These are phyloP conservation scores for Neospermospora avenae DNA, from an alignment of 2,329 filamentous ascomycete genomes.

Conservation along the genomic window DNA sequence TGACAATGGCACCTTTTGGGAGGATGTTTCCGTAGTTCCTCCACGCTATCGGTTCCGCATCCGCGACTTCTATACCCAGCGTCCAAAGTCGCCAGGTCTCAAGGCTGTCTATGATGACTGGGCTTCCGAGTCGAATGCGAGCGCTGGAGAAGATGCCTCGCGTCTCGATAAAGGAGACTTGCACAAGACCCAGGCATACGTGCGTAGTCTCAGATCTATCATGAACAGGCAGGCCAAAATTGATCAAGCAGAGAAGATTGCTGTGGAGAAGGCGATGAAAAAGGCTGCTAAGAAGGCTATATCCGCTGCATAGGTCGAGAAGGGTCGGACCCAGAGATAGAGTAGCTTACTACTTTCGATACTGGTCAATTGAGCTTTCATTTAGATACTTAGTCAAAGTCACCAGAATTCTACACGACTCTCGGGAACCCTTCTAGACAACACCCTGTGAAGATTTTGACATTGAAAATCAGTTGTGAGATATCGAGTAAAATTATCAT, in stretches of 20 bases:
- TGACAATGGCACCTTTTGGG: neutral
- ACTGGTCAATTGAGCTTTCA: too few relatives aligned
- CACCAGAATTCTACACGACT: too few relatives aligned
- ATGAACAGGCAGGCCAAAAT: neutral
- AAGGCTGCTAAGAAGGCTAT: neutral
- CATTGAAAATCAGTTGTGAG: too few relatives aligned
- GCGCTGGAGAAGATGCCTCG: neutral
- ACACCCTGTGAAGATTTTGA: too few relatives aligned
- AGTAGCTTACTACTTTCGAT: too few relatives aligned
- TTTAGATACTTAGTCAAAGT: too few relatives aligned
- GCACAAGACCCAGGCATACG: neutral
- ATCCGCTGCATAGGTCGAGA: neutral
- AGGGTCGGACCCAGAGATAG: neutral
- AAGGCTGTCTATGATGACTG: slow-evolving; percentile 3
- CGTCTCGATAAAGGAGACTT: too few relatives aligned
- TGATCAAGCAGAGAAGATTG: neutral
- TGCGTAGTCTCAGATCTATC: neutral
- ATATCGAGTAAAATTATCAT: too few relatives aligned
- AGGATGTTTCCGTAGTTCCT: slow-evolving; percentile 3
- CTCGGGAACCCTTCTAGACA: too few relatives aligned
- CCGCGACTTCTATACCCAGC: neutral
- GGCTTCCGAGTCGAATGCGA: neutral
- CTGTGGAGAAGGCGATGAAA: neutral
- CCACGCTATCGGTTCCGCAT: neutral
- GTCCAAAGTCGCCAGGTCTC: slow-evolving; percentile 6